These are phyloP conservation scores for Blakeslea trispora DNA, from an alignment of 371 early-diverging fungal genomes.

Conservation along the genomic window DNA sequence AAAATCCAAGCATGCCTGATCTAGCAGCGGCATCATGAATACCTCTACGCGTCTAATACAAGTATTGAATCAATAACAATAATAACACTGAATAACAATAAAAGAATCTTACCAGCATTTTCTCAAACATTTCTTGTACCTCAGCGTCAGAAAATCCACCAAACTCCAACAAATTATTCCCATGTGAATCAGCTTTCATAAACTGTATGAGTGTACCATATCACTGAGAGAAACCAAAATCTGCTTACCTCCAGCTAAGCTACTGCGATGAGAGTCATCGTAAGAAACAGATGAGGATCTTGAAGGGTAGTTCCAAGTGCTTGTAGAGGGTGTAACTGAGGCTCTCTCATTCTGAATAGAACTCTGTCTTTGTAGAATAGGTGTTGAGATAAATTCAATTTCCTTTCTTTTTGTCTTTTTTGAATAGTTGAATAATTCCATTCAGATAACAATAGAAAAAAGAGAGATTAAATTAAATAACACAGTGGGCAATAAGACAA, in stretches of 20 bases:
- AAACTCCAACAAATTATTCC: slow-evolving; percentile 16
- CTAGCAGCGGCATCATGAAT: slow-evolving; percentile 43
- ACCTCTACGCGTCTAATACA: slow-evolving; percentile 45
- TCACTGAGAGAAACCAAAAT: neutral
- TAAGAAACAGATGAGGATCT: slow-evolving; percentile 28
- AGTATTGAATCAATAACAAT: too few species aligned
- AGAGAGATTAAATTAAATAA: neutral
- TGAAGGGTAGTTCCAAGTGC: slow-evolving; percentile 18
- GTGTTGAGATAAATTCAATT: slow-evolving; percentile 15
- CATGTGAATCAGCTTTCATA: slow-evolving; percentile 12
- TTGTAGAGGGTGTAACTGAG: slow-evolving; percentile 18
- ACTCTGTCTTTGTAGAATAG: slow-evolving; percentile 17
- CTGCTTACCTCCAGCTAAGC: neutral
- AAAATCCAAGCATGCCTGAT: slow-evolving; percentile 43
- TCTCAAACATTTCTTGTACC: slow-evolving; percentile 50
- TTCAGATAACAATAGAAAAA: slow-evolving; percentile 8
- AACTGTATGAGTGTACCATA: too few species aligned
- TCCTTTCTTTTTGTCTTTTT: slow-evolving; percentile 29
- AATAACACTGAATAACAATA: too few species aligned
- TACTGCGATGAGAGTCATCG: slow-evolving; percentile 20
- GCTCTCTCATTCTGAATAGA: slow-evolving; percentile 14
- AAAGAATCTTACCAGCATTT: slow-evolving; percentile 54
- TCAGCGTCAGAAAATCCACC: slow-evolving; percentile 26
- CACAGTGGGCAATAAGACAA: neutral
- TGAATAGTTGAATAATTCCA: slow-evolving; percentile 27